A percentile compares a stretch with the other conserved stretches of the same genome.
phyloP scores from a whole-genome alignment of 176 grass and related monocot genomes.

The Ensete glaucum region DNA sequence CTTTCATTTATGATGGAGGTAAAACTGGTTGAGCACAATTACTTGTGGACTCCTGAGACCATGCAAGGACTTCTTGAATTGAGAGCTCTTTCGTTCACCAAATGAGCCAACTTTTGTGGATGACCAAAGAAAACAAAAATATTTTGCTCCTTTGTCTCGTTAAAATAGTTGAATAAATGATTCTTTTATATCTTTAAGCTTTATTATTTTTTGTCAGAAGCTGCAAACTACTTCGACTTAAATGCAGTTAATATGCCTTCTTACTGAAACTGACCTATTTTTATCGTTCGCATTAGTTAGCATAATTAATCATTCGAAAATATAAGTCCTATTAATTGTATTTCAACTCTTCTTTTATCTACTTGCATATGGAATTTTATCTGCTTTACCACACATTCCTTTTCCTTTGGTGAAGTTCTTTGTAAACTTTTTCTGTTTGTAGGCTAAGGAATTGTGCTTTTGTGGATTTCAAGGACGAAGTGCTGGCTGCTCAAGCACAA shows the following conservation, averaged over 20 bases:
- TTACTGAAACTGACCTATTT: neutral
- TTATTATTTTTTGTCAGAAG: too few species aligned
- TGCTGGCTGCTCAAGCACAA: slow-evolving; percentile 50
- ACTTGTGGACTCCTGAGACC: too few species aligned
- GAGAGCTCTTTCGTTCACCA: too few species aligned
- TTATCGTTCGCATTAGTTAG: neutral
- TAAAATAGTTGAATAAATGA: too few species aligned
- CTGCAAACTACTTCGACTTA: too few species aligned
- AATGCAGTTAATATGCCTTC: neutral
- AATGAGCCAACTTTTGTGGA: too few species aligned
- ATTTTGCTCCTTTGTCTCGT: too few species aligned
- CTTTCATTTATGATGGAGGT: too few species aligned
- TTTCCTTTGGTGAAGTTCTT: neutral
- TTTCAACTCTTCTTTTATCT: neutral
- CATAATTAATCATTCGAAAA: neutral
- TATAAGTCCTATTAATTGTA: neutral
- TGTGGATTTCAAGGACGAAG: slow-evolving; percentile 87
- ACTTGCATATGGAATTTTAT: neutral
- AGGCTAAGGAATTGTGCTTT: slow-evolving; percentile 88
- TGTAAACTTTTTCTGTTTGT: neutral
- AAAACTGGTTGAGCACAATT: too few species aligned
- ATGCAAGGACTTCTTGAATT: too few species aligned
- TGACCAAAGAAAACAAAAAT: too few species aligned
- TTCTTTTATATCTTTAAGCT: too few species aligned
- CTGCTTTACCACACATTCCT: slow-evolving; percentile 8